Evolutionary conservation across 2,329 filamentous ascomycete genomes (phyloP).

Genomic region (Zasmidium cellare): DNA sequence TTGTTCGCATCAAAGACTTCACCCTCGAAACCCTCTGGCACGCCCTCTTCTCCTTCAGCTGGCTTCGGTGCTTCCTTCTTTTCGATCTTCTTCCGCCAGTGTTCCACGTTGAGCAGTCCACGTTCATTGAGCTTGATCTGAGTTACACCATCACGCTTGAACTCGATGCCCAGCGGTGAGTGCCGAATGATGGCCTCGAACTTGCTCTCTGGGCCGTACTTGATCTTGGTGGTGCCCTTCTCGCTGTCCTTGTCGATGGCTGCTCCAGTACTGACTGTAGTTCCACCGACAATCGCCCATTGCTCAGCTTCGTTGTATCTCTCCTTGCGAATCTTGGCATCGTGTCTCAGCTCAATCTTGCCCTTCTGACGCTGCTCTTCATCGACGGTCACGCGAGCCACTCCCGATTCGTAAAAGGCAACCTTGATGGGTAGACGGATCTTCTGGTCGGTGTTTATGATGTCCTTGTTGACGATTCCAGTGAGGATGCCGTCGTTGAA

Average conservation of each 20-base stretch:
- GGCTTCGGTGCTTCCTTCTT: constrained; percentile 47
- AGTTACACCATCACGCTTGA: constrained; percentile 76
- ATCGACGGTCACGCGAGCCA: constrained; percentile 83
- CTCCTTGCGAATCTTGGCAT: constrained; percentile 83
- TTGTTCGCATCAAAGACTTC: constrained; percentile 54
- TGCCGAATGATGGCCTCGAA: constrained; percentile 84
- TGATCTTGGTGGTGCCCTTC: constrained; percentile 67
- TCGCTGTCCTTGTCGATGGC: constrained; percentile 66
- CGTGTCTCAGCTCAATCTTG: constrained; percentile 82
- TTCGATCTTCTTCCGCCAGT: constrained; percentile 89
- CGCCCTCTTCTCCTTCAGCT: constrained; percentile 42
- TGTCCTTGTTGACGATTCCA: constrained; percentile 78
- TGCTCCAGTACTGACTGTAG: constrained; percentile 70
- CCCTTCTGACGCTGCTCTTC: constrained; percentile 88
- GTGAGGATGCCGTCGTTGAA: constrained; percentile 80
- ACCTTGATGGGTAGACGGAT: constrained; percentile 80
- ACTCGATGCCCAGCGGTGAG: constrained; percentile 80
- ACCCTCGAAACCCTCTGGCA: constrained; percentile 30
- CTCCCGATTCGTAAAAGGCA: constrained; percentile 86
- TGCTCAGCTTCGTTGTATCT: constrained; percentile 89
- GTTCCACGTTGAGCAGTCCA: constrained; percentile 90
- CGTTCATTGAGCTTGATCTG: constrained; percentile 88
- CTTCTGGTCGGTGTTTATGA: constrained; percentile 64
- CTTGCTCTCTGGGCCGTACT: constrained; percentile 73
- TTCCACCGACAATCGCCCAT: constrained; percentile 81